phyloP scores from a whole-genome alignment of 208 protist species.

The Acanthamoeba quina region DNA sequence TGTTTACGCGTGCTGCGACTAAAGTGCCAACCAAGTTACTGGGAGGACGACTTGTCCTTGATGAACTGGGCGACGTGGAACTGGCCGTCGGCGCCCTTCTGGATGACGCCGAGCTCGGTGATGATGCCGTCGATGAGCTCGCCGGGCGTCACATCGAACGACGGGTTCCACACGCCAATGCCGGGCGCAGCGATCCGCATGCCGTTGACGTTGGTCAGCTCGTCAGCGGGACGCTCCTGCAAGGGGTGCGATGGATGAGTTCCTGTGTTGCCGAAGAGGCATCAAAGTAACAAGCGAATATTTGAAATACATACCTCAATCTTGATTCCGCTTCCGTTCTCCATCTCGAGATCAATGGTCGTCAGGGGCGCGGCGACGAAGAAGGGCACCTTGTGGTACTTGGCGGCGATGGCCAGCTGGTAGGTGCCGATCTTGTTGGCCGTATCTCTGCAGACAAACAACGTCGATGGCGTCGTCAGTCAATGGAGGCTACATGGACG shows the following conservation, averaged over 20 bases:
- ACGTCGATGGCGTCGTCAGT: no score
- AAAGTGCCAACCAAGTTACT: not conserved
- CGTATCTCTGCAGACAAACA: slow-evolving; percentile 76
- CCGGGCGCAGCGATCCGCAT: slow-evolving; percentile 90
- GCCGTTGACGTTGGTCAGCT: slow-evolving; percentile 92
- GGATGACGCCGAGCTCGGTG: slow-evolving; percentile 81
- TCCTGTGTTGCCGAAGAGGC: not conserved
- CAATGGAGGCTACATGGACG: not conserved
- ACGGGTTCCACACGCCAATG: slow-evolving; percentile 96
- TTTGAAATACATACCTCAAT: slow-evolving; percentile 82
- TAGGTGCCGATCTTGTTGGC: slow-evolving; percentile 88
- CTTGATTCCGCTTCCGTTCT: slow-evolving; percentile 90
- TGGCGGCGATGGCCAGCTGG: slow-evolving; percentile 79
- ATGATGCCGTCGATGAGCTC: slow-evolving; percentile 92
- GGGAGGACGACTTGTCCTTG: slow-evolving; percentile 15
- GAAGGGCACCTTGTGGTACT: slow-evolving; percentile 84
- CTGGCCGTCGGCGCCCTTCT: slow-evolving; percentile 27
- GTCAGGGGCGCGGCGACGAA: slow-evolving; percentile 81
- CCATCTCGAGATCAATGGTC: slow-evolving; percentile 88
- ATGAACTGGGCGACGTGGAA: slow-evolving; percentile 58
- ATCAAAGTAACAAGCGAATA: not conserved
- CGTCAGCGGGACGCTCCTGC: slow-evolving; percentile 91
- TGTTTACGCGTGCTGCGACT: no score
- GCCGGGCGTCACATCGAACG: slow-evolving; percentile 97
- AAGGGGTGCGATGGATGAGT: slow-evolving; percentile 77